Evolutionary conservation across 2,329 filamentous ascomycete species (phyloP).

Genomic region (Aspergillus unguis): DNA sequence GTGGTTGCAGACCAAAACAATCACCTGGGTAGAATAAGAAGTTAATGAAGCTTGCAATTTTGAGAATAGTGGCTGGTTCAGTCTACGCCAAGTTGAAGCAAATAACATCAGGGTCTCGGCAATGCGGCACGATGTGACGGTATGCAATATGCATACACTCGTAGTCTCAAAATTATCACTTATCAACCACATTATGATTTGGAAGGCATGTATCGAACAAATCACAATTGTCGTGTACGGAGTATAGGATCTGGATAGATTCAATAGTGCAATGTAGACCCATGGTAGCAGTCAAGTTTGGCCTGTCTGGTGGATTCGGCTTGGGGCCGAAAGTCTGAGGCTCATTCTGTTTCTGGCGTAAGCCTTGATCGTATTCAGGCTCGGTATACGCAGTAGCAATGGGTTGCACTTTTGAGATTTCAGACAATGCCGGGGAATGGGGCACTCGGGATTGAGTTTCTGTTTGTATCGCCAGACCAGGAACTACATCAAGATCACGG

Average conservation of each 20-base stretch:
- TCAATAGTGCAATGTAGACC: neutral
- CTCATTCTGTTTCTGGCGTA: neutral
- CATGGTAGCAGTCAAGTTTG: neutral
- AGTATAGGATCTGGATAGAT: neutral
- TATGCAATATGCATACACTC: neutral
- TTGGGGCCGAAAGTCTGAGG: neutral
- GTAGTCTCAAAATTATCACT: too few species aligned
- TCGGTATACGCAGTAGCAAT: too few species aligned
- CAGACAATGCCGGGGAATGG: too few species aligned
- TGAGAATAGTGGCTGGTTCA: neutral
- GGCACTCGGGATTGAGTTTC: too few species aligned
- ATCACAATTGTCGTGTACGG: neutral
- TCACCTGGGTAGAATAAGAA: slow-evolving; percentile 50
- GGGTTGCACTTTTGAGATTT: too few species aligned
- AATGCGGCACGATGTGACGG: neutral
- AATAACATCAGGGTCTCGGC: neutral
- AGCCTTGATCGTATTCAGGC: too few species aligned
- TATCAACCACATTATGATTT: too few species aligned
- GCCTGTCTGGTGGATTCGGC: neutral
- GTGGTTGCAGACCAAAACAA: slow-evolving; percentile 62
- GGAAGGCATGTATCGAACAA: neutral
- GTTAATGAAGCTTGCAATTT: neutral
- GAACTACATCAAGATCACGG: too few species aligned
- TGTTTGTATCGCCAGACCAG: too few species aligned
- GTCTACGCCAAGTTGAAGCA: neutral